A percentile compares a stretch with the other conserved stretches of the same genome.
Evolutionary conservation across 169 alveolate genomes (phyloP).

Genomic region (Eimeria falciformis): DNA sequence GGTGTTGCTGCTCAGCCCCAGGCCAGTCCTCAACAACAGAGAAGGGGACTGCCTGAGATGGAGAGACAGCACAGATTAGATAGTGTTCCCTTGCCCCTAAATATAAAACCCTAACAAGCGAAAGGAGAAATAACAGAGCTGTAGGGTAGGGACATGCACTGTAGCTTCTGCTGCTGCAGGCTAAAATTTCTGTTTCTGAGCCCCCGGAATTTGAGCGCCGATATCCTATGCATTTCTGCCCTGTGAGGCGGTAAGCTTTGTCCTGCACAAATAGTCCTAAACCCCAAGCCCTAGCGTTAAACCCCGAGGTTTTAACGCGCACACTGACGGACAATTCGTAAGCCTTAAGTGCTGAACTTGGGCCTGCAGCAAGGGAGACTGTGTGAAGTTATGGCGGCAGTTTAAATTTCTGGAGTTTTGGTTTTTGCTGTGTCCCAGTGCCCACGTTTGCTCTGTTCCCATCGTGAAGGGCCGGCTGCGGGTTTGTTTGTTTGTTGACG

Average conservation of each 20-base stretch:
- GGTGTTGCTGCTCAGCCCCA: not conserved
- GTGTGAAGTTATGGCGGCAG: not conserved
- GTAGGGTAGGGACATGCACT: not conserved
- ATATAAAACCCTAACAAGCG: not conserved
- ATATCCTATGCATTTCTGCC: conserved; percentile 48
- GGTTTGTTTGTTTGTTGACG: conserved; percentile 33
- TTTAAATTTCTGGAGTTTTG: not conserved
- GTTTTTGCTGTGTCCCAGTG: conserved; percentile 7
- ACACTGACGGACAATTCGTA: not conserved
- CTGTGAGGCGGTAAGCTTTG: conserved; percentile 15
- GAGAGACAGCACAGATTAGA: not conserved
- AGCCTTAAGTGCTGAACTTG: not conserved
- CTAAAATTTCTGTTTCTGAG: conserved; percentile 22
- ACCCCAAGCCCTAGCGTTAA: not conserved
- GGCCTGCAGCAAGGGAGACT: not conserved
- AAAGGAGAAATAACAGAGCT: too few relatives aligned
- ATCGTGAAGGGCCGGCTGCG: conserved; percentile 58
- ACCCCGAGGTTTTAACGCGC: not conserved
- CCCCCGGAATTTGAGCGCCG: conserved; percentile 12
- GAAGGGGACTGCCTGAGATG: not conserved
- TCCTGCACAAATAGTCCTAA: not conserved
- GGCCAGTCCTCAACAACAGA: not conserved
- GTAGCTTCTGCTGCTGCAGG: conserved; percentile 1
- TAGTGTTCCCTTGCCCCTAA: not conserved
- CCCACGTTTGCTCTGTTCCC: conserved; percentile 25